Conservation (phyloP, 169 alveolate genomes). For the Toxoplasma gondii region DNA sequence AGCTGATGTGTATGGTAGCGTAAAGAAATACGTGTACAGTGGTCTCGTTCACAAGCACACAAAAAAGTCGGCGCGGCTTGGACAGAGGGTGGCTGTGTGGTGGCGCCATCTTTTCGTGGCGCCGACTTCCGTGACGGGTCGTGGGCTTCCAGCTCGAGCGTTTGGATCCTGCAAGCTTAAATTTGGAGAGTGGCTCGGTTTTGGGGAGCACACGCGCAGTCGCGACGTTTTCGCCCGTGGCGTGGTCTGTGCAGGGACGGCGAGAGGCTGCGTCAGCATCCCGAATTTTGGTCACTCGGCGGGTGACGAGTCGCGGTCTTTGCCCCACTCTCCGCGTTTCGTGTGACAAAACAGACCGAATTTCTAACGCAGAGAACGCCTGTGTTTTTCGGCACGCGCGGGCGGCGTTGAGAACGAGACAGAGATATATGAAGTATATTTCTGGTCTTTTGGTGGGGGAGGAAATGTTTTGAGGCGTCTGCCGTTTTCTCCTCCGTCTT, state of each 20-base stretch:
- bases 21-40: too few species aligned
- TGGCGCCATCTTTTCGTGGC: too few species aligned
- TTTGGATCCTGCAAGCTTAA: too few species aligned
- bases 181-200: too few species aligned
- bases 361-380: neutral
- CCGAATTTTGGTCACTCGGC: constrained; percentile 10
- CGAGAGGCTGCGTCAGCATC: neutral
- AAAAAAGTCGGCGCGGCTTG: too few species aligned
- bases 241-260: neutral
- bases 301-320: neutral
- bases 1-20: too few species aligned
- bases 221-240: neutral
- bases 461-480: neutral
- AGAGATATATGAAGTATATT: neutral
- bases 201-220: neutral
- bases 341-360: neutral
- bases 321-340: neutral
- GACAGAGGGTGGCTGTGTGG: too few species aligned
- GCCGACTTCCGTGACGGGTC: too few species aligned
- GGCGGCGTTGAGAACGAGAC: neutral
- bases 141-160: too few species aligned
- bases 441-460: neutral
- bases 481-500: neutral
- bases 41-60: too few species aligned
- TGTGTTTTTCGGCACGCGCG: neutral